These are phyloP conservation scores for Oxytropis ochrocephala DNA, from an alignment of 306 rosid species.

Conservation along the genomic window DNA sequence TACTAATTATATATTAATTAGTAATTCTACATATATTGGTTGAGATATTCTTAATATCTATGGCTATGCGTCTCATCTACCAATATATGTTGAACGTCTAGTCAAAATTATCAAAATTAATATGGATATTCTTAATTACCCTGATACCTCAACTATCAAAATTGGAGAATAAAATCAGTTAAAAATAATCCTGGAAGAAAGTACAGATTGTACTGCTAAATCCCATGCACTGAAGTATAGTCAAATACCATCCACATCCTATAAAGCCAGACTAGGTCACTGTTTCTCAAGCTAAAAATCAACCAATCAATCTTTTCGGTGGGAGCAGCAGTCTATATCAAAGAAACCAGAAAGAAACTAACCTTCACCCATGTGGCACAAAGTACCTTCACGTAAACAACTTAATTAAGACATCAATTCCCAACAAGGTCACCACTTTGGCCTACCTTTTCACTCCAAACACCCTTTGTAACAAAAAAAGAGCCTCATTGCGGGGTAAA, in stretches of 20 bases:
- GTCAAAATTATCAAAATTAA: no score
- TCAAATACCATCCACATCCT: background rate
- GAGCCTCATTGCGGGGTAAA: background rate
- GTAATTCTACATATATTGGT: no score
- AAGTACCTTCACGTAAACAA: background rate
- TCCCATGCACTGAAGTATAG: background rate
- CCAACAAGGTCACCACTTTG: background rate
- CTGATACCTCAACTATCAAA: background rate
- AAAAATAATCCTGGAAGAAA: slow-evolving; percentile 7
- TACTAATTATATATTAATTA: no score
- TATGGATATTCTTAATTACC: no score
- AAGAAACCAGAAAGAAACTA: background rate
- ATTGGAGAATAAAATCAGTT: background rate
- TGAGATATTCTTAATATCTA: no score
- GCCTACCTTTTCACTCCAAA: background rate
- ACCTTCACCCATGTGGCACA: background rate
- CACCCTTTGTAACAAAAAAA: background rate
- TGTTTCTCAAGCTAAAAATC: no score
- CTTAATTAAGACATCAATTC: background rate
- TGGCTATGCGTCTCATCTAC: no score
- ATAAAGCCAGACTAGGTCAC: background rate
- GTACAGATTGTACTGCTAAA: background rate
- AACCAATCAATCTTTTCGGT: slow-evolving; percentile 11
- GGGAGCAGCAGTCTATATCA: background rate
- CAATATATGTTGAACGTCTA: no score